phyloP scores from a whole-genome alignment of 2,329 filamentous ascomycete genomes.

The Akanthomyces dipterigenus region DNA sequence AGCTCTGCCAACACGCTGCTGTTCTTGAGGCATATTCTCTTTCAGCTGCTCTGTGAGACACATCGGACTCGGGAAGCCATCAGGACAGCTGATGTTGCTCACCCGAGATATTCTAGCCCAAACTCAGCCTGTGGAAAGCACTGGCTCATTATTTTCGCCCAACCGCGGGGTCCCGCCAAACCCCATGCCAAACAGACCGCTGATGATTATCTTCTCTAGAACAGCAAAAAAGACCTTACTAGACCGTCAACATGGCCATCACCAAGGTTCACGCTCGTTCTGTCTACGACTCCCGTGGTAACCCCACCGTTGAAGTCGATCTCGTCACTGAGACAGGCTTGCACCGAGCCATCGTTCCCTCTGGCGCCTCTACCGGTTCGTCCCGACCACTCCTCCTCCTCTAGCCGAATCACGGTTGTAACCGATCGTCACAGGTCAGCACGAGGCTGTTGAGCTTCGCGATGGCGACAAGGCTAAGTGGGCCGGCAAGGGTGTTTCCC shows the following conservation, averaged over 20 bases:
- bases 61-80: not conserved
- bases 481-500: slow-evolving; percentile 80
- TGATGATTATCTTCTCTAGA: not conserved
- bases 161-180: not conserved
- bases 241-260: slow-evolving; percentile 67
- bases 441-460: slow-evolving; percentile 86
- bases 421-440: slow-evolving; percentile 55
- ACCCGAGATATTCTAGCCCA: not conserved
- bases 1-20: not conserved
- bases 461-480: slow-evolving; percentile 84
- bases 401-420: slow-evolving; percentile 21
- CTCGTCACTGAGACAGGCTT: slow-evolving; percentile 93
- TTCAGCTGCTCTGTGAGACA: not conserved
- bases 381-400: slow-evolving; percentile 21
- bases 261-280: slow-evolving; percentile 86
- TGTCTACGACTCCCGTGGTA: slow-evolving; percentile 97
- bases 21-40: slow-evolving; percentile 19
- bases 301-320: slow-evolving; percentile 98
- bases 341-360: slow-evolving; percentile 95
- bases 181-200: not conserved
- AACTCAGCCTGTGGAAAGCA: not conserved
- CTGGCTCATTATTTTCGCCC: not conserved
- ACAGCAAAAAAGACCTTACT: not conserved
- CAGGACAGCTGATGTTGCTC: not conserved
- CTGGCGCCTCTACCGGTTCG: slow-evolving; percentile 88